Evolutionary conservation across 2,329 filamentous ascomycete species (phyloP), one percentile per base, ranked within the genome.

Genomic region (Nothophaeocryptopus gaeumannii): DNA sequence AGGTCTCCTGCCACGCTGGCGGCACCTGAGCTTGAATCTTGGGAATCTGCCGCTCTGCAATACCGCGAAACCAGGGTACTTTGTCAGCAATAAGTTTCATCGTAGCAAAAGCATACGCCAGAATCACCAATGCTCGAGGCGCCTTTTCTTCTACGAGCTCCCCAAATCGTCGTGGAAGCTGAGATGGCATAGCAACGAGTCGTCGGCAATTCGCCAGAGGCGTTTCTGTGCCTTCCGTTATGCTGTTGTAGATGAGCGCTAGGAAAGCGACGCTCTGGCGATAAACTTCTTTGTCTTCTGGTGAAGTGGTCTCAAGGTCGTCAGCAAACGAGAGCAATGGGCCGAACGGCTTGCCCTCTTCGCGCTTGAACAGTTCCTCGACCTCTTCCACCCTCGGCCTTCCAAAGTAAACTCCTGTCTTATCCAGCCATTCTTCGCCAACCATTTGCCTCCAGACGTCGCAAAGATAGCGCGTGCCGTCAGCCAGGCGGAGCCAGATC

Each of bases 151-250:
- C 61, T 9, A 63, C 35, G n/a, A 63, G 35, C 31, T 60, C 56
- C 8, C 34, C 52, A 36, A 63, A 64, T 15, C 56, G 50, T 8
- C 52, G 42, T 7, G 57, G 50, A n/a, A 61, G 45, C n/a, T 59
- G 42, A 9, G 61, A 58, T 14, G 62, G 55, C 56, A 62, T 56
- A 5, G 61, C 60, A 12, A 61, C 45, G 13, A 63, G 48, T 9
- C 60, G 53, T 14, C 59, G 52, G 31, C 54, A 63, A 7, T 53
- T 58, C 12, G 46, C 50, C 8, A 61, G 31, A 7, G 55, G 36
- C 26, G 45, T n/a, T 26, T 63, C 61, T 13, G 15, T 51, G 8
- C 43, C 35, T n/a, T 60, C 49, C 2, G 37, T 16, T 15, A 63
- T 58, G 39, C 53, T 53, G 34, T 55, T 61, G 58, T 59, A 57